Evolutionary conservation across 2,329 filamentous ascomycete genomes (phyloP).

Genomic region (Monosporascus sp.): DNA sequence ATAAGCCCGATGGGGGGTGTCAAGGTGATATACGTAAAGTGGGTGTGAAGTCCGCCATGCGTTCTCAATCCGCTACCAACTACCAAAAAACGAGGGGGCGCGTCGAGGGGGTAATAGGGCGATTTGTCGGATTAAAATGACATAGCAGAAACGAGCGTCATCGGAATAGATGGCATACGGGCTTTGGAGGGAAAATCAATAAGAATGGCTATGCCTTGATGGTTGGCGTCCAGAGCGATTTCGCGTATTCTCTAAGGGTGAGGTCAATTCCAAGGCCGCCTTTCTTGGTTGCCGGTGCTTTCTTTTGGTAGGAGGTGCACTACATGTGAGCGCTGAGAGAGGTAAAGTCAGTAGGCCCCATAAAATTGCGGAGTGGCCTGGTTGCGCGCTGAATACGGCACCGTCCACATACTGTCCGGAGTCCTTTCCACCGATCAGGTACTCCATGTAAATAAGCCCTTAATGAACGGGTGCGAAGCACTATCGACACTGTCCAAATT

Average conservation of each 20-base stretch:
- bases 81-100: conserved; percentile 37
- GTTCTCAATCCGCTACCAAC: conserved; percentile 13
- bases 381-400: not conserved
- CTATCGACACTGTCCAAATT: not conserved
- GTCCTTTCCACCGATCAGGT: too few relatives aligned
- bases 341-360: too few relatives aligned
- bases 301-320: not conserved
- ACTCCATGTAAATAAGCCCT: not conserved
- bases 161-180: conserved; percentile 44
- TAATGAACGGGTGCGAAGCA: not conserved
- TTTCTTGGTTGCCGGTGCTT: not conserved
- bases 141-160: conserved; percentile 45
- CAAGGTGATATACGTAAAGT: conserved; percentile 36
- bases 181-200: conserved; percentile 35
- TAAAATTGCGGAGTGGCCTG: too few relatives aligned
- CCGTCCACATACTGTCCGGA: not conserved
- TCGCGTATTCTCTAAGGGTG: conserved; percentile 48
- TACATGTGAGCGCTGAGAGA: not conserved
- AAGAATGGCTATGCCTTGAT: conserved; percentile 44
- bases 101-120: conserved; percentile 44
- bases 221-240: conserved; percentile 43
- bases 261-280: conserved; percentile 34
- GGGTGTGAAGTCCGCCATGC: conserved; percentile 50
- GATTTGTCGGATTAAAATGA: conserved; percentile 40
- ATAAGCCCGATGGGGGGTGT: conserved; percentile 41